Percentiles rank a stretch among this genome's conserved stretches.
Conservation (phyloP, 768 basidiomycete species). For the Suillus ampliporus region DNA sequence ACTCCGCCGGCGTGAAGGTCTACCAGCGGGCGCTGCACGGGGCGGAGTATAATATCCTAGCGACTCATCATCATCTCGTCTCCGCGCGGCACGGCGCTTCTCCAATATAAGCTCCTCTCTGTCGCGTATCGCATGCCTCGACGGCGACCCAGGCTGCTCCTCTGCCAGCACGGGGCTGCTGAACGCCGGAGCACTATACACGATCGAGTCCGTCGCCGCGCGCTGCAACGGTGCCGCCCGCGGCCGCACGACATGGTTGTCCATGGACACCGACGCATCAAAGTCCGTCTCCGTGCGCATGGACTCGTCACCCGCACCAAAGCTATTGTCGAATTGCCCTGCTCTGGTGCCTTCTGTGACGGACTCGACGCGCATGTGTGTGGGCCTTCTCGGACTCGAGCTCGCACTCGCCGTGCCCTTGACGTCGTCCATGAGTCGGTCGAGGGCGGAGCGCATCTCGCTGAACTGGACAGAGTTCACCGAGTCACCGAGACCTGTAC, state of each 20-base stretch:
- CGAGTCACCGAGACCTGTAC: constrained; percentile 41
- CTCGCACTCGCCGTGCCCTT: constrained; percentile 28
- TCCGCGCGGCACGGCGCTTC: constrained; percentile 67
- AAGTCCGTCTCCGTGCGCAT: constrained; percentile 37
- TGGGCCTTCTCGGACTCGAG: constrained; percentile 29
- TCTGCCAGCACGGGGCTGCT: constrained; percentile 37
- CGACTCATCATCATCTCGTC: constrained; percentile 54
- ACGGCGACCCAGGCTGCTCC: constrained; percentile 47
- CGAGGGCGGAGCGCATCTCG: constrained; percentile 76
- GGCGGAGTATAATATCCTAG: constrained; percentile 41
- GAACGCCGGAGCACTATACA: constrained; percentile 36
- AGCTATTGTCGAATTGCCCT: constrained; percentile 43
- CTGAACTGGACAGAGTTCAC: constrained; percentile 61
- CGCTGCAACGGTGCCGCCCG: constrained; percentile 44
- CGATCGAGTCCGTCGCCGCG: constrained; percentile 56
- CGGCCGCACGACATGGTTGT: constrained; percentile 21
- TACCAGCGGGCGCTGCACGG: constrained; percentile 38
- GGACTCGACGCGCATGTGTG: constrained; percentile 31
- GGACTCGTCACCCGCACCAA: constrained; percentile 32
- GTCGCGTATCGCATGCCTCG: constrained; percentile 68
- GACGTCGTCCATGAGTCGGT: constrained; percentile 75
- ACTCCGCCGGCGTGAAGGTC: constrained; percentile 70
- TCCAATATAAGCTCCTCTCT: constrained; percentile 75
- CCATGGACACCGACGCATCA: constrained; percentile 22
- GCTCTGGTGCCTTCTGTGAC: constrained; percentile 40